Conservation (phyloP, 257 asterid species). For the Paraleonurus japonicus region DNA sequence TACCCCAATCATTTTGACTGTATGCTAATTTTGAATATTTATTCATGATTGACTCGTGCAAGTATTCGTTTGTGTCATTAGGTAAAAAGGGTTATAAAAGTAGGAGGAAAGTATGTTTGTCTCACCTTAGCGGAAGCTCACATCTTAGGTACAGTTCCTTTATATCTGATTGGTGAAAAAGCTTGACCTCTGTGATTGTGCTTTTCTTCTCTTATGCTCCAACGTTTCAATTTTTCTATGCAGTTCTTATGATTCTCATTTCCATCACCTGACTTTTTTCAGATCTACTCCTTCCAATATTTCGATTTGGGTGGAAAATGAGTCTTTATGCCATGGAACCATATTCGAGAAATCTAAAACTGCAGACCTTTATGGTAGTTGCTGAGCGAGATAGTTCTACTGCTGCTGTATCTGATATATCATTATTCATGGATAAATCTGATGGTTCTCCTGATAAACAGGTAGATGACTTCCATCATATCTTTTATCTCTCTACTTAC, state of each 20-base stretch:
- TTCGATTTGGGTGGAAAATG: constrained; percentile 90
- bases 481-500: not conserved
- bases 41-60: constrained; percentile 18
- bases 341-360: constrained; percentile 42
- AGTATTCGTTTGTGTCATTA: constrained; percentile 29
- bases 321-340: constrained; percentile 58
- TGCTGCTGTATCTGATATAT: constrained; percentile 42
- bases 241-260: constrained; percentile 19
- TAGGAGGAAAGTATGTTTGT: constrained; percentile 80
- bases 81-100: constrained; percentile 80
- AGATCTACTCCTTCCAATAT: constrained; percentile 79
- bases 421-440: constrained; percentile 45
- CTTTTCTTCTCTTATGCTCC: constrained; percentile 14
- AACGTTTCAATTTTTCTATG: constrained; percentile 6
- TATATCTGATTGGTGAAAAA: not conserved
- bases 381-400: constrained; percentile 61
- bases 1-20: constrained; percentile 20
- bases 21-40: constrained; percentile 3
- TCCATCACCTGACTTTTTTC: constrained; percentile 24
- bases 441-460: constrained; percentile 48
- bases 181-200: not conserved
- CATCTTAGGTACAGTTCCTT: constrained; percentile 68
- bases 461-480: constrained; percentile 40
- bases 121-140: constrained; percentile 90
- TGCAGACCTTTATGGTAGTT: constrained; percentile 80